phyloP scores from a whole-genome alignment of 352 stramenopile species.

The Pythium aristosporum region DNA sequence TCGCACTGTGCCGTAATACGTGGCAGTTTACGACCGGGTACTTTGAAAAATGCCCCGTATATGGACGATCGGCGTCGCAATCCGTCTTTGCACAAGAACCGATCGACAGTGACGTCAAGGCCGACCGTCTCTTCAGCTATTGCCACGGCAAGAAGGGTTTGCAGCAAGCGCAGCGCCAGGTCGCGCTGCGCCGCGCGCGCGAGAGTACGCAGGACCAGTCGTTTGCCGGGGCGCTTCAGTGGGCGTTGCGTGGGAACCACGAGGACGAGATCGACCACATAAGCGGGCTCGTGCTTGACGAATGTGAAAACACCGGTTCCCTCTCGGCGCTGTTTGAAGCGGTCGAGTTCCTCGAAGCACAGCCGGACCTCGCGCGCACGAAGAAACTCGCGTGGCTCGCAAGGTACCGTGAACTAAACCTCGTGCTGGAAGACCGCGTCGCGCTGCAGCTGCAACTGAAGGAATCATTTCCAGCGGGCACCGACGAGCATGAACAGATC shows the following conservation, averaged over 20 bases:
- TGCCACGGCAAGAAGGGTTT: slow-evolving; percentile 55
- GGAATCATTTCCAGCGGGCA: slow-evolving; percentile 21
- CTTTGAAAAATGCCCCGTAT: slow-evolving; percentile 59
- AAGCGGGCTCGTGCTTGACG: slow-evolving; percentile 52
- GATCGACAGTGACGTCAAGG: slow-evolving; percentile 54
- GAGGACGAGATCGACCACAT: slow-evolving; percentile 56
- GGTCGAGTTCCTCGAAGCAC: slow-evolving; percentile 63
- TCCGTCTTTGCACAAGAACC: slow-evolving; percentile 48
- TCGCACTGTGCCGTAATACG: slow-evolving; percentile 50
- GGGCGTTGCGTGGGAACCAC: slow-evolving; percentile 60
- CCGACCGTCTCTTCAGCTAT: slow-evolving; percentile 50
- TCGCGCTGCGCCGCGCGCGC: slow-evolving; percentile 41
- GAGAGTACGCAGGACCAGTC: slow-evolving; percentile 39
- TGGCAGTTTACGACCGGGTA: slow-evolving; percentile 72
- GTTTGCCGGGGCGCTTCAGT: slow-evolving; percentile 58
- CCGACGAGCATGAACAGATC: slow-evolving; percentile 30
- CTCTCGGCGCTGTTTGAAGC: slow-evolving; percentile 58
- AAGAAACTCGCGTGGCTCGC: slow-evolving; percentile 61
- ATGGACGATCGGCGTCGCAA: slow-evolving; percentile 41
- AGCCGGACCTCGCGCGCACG: slow-evolving; percentile 42
- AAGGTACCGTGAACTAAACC: slow-evolving; percentile 62
- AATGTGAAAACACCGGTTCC: slow-evolving; percentile 39
- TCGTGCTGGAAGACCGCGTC: slow-evolving; percentile 67
- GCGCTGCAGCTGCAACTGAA: slow-evolving; percentile 36
- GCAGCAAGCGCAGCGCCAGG: slow-evolving; percentile 29